These are phyloP conservation scores for Cladosporium sp. DNA, from an alignment of 2,329 filamentous ascomycete species.

Conservation along the genomic window DNA sequence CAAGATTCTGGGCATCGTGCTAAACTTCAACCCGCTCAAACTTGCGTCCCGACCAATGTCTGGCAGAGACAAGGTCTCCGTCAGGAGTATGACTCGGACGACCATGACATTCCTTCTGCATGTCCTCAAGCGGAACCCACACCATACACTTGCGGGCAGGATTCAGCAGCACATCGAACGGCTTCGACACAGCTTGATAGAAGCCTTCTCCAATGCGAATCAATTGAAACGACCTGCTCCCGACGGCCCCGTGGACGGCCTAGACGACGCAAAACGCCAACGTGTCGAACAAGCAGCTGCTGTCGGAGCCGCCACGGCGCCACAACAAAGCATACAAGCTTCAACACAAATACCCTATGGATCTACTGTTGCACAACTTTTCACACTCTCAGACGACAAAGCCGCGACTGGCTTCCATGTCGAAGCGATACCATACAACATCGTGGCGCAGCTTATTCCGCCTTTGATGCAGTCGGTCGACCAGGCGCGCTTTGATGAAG, in stretches of 20 bases:
- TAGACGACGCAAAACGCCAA: slow-evolving; percentile 80
- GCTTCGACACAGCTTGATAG: slow-evolving; percentile 72
- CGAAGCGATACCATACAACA: slow-evolving; percentile 69
- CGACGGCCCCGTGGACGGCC: slow-evolving; percentile 67
- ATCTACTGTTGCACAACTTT: slow-evolving; percentile 78
- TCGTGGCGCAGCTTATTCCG: slow-evolving; percentile 80
- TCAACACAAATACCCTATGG: slow-evolving; percentile 65
- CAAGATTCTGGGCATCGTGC: slow-evolving; percentile 79
- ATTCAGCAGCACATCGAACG: slow-evolving; percentile 88
- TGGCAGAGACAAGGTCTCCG: slow-evolving; percentile 74
- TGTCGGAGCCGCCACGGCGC: slow-evolving; percentile 25
- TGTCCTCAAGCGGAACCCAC: slow-evolving; percentile 78
- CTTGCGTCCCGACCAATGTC: slow-evolving; percentile 53
- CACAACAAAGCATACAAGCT: slow-evolving; percentile 38
- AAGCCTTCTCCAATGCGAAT: slow-evolving; percentile 76
- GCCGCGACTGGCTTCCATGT: slow-evolving; percentile 80
- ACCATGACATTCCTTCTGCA: slow-evolving; percentile 81
- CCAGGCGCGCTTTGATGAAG: slow-evolving; percentile 65
- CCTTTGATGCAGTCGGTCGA: slow-evolving; percentile 74
- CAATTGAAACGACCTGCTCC: slow-evolving; percentile 68
- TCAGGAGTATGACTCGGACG: slow-evolving; percentile 94
- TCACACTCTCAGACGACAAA: slow-evolving; percentile 76
- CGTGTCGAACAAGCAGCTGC: slow-evolving; percentile 59
- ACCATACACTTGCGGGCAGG: slow-evolving; percentile 69
- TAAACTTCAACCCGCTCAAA: slow-evolving; percentile 90